Percentiles rank a stretch among this genome's conserved stretches.
Evolutionary conservation across 768 basidiomycete genomes (phyloP).

Genomic region (Cantharellus anzutake): DNA sequence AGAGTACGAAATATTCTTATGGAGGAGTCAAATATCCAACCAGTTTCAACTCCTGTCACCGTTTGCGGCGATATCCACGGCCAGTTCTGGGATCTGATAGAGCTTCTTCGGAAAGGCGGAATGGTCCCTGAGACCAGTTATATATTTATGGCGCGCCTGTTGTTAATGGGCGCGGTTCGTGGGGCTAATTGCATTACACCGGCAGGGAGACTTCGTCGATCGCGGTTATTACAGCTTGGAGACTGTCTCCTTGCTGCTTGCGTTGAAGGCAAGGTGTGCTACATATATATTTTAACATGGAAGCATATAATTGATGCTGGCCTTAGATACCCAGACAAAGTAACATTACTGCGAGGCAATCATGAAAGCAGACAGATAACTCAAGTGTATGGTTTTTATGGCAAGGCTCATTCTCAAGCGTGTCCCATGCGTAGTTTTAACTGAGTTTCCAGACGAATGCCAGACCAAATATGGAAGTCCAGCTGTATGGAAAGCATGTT

Average conservation of each 20-base stretch:
- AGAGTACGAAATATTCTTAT: slow-evolving; percentile 20
- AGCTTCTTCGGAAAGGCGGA: slow-evolving; percentile 73
- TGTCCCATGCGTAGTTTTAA: not conserved
- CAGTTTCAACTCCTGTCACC: slow-evolving; percentile 23
- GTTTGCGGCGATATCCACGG: slow-evolving; percentile 28
- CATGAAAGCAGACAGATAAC: slow-evolving; percentile 97
- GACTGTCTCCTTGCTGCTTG: slow-evolving; percentile 76
- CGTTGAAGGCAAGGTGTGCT: slow-evolving; percentile 67
- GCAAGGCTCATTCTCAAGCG: slow-evolving; percentile 24
- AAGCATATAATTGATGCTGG: not conserved
- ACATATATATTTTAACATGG: not conserved
- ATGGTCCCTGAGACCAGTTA: slow-evolving; percentile 80
- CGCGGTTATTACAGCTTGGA: slow-evolving; percentile 91
- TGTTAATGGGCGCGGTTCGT: not conserved
- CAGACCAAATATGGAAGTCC: slow-evolving; percentile 95
- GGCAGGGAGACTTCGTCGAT: slow-evolving; percentile 92
- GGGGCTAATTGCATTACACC: not conserved
- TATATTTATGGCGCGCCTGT: slow-evolving; percentile 53
- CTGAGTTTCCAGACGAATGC: slow-evolving; percentile 49
- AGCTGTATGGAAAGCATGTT: slow-evolving; percentile 93
- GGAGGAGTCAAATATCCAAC: slow-evolving; percentile 26
- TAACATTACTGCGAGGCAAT: slow-evolving; percentile 83
- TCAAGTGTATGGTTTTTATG: slow-evolving; percentile 97
- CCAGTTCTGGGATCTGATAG: slow-evolving; percentile 34
- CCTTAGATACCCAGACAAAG: slow-evolving; percentile 73